phyloP scores from a whole-genome alignment of 163 green algal species.

The Coccomyxa subellipsoidea region DNA sequence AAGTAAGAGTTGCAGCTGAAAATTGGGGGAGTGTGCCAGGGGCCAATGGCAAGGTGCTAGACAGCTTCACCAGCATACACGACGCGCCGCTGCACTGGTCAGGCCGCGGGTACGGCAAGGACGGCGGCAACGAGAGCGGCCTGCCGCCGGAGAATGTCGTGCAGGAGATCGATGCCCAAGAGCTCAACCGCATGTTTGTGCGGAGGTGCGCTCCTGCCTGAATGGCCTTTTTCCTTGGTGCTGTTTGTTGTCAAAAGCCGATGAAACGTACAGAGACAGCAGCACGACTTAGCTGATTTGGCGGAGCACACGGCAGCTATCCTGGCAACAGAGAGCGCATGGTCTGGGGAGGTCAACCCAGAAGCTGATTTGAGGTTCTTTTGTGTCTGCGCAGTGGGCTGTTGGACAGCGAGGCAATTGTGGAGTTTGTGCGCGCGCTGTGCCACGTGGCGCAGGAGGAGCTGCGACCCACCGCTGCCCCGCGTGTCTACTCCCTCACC shows the following conservation, averaged over 20 bases:
- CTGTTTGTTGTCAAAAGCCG: too few relatives aligned
- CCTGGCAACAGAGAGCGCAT: too few relatives aligned
- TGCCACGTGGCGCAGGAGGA: constrained; percentile 81
- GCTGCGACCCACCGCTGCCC: constrained; percentile 61
- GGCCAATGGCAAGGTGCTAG: constrained; percentile 19
- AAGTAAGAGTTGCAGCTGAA: too few relatives aligned
- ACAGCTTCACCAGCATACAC: constrained; percentile 30
- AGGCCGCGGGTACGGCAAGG: constrained; percentile 11
- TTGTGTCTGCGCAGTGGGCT: constrained; percentile 38
- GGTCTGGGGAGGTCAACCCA: too few relatives aligned
- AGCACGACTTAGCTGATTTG: too few relatives aligned
- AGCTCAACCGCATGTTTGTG: constrained; percentile 55
- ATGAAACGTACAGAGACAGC: too few relatives aligned
- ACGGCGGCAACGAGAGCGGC: neutral
- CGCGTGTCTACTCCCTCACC: constrained; percentile 86
- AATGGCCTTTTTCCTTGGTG: neutral
- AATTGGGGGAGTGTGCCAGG: too few relatives aligned
- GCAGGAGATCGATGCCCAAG: constrained; percentile 35
- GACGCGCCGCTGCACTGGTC: constrained; percentile 24
- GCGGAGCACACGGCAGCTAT: too few relatives aligned
- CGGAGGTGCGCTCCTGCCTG: constrained; percentile 18
- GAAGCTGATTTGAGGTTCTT: neutral
- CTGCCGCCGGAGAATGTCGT: constrained; percentile 26
- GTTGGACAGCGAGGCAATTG: constrained; percentile 84
- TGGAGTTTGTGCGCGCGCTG: constrained; percentile 90